Conservation (phyloP, 2,329 filamentous ascomycete species). For the Fusarium sublunatum region DNA sequence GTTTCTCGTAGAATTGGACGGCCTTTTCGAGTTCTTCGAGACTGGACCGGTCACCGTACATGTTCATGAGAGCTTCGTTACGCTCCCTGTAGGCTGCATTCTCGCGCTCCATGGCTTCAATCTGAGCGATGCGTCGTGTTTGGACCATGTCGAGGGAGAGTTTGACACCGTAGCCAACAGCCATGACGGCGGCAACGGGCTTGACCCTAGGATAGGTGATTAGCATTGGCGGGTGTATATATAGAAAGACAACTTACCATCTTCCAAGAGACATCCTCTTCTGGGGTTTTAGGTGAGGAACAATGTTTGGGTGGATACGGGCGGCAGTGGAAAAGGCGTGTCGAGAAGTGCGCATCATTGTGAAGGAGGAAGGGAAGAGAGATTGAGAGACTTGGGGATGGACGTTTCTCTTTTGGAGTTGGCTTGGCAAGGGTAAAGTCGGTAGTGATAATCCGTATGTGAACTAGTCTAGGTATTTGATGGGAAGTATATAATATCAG, state of each 20-base stretch:
- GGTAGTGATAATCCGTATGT: conserved; percentile 33
- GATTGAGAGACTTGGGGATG: not conserved
- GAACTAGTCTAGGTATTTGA: conserved; percentile 33
- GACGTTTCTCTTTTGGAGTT: conserved; percentile 17
- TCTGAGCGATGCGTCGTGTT: conserved; percentile 45
- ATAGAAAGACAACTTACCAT: conserved; percentile 34
- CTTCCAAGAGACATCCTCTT: conserved; percentile 41
- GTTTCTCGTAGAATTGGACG: conserved; percentile 59
- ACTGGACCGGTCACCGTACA: conserved; percentile 63
- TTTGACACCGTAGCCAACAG: conserved; percentile 52
- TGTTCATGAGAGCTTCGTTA: conserved; percentile 59
- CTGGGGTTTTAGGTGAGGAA: conserved; percentile 44
- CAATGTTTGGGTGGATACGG: conserved; percentile 46
- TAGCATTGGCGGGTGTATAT: conserved; percentile 9
- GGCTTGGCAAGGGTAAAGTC: conserved; percentile 34
- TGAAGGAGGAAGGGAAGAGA: conserved; percentile 26
- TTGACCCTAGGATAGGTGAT: conserved; percentile 46
- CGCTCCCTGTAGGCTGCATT: conserved; percentile 51
- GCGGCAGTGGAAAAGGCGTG: conserved; percentile 46
- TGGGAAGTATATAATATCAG: conserved; percentile 14
- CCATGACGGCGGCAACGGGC: conserved; percentile 48
- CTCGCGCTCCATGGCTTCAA: conserved; percentile 50
- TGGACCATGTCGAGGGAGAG: conserved; percentile 47
- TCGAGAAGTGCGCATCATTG: conserved; percentile 43
- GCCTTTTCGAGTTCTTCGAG: conserved; percentile 62